These are phyloP conservation scores for Xerocomus potaroensis DNA, from an alignment of 768 basidiomycete species.

Conservation along the genomic window DNA sequence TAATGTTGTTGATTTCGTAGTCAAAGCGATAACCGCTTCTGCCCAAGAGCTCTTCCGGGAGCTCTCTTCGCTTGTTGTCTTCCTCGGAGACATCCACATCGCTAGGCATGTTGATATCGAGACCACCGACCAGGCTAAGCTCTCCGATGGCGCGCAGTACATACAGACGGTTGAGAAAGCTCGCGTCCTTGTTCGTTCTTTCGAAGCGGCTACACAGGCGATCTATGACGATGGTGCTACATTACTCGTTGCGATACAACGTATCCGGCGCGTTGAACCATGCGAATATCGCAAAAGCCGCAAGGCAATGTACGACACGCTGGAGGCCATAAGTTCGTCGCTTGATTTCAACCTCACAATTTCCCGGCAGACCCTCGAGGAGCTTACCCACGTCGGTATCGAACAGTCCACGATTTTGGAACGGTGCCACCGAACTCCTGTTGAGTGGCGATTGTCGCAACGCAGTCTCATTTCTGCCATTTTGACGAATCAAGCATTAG, in stretches of 20 bases:
- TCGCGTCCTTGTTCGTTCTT: slow-evolving; percentile 40
- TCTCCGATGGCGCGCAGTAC: slow-evolving; percentile 36
- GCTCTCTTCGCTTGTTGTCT: slow-evolving; percentile 38
- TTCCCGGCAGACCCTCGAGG: slow-evolving; percentile 36
- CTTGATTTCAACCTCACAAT: slow-evolving; percentile 34
- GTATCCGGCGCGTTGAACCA: slow-evolving; percentile 24
- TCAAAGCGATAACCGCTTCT: slow-evolving; percentile 20
- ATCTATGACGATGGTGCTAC: slow-evolving; percentile 46
- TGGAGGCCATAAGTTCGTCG: slow-evolving; percentile 28
- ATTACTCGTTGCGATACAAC: slow-evolving; percentile 40
- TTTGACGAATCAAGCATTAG: slow-evolving; percentile 18
- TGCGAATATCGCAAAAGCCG: slow-evolving; percentile 23
- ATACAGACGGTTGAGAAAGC: slow-evolving; percentile 43
- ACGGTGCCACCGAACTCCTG: slow-evolving; percentile 36
- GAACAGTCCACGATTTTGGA: slow-evolving; percentile 40
- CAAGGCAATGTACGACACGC: slow-evolving; percentile 23
- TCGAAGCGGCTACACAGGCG: slow-evolving; percentile 47
- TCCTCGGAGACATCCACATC: slow-evolving; percentile 47
- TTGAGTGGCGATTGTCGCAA: slow-evolving; percentile 46
- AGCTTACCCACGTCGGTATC: slow-evolving; percentile 33
- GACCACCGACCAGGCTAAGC: slow-evolving; percentile 30
- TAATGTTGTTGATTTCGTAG: slow-evolving; percentile 11
- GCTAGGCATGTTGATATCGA: slow-evolving; percentile 52
- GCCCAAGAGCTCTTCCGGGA: slow-evolving; percentile 34
- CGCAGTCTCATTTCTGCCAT: slow-evolving; percentile 32